phyloP scores from a whole-genome alignment of 1,139 yeast species.

The Casaregolazyma suthepensis region DNA sequence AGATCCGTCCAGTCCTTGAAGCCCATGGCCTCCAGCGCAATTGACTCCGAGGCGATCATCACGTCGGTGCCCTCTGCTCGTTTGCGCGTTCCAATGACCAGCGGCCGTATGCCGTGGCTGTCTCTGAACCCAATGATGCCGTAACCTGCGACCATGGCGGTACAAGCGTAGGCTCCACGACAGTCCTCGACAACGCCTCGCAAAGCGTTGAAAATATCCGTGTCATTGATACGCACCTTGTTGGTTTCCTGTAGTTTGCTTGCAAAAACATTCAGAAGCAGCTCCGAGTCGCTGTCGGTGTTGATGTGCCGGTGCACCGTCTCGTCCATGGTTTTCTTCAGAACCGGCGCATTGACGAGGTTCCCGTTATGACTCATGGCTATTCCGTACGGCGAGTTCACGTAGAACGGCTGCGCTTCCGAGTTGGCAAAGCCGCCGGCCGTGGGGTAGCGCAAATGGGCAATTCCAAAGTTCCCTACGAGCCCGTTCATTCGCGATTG shows the following conservation, averaged over 20 bases:
- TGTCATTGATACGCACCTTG: conserved; percentile 87
- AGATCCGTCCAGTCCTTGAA: conserved; percentile 74
- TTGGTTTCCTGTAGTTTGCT: conserved; percentile 85
- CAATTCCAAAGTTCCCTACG: conserved; percentile 92
- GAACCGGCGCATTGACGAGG: conserved; percentile 75
- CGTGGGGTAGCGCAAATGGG: conserved; percentile 93
- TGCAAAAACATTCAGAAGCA: conserved; percentile 83
- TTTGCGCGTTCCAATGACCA: conserved; percentile 73
- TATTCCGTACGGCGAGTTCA: conserved; percentile 93
- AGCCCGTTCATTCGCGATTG: conserved; percentile 69
- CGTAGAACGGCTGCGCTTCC: conserved; percentile 98
- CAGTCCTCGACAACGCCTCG: conserved; percentile 72
- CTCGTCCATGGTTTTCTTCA: conserved; percentile 78
- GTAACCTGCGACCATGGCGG: conserved; percentile 92
- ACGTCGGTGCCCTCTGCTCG: conserved; percentile 76
- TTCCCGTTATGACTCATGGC: conserved; percentile 91
- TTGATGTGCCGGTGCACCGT: conserved; percentile 95
- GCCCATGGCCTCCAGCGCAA: conserved; percentile 91
- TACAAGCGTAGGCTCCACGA: conserved; percentile 95
- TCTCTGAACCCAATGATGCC: conserved; percentile 95
- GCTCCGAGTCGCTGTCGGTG: conserved; percentile 93
- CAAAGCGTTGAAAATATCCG: conserved; percentile 80
- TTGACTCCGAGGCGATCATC: conserved; percentile 94
- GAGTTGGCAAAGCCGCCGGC: conserved; percentile 97
- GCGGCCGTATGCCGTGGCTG: conserved; percentile 93